Evolutionary conservation across 345 rosid genomes (phyloP).

Genomic region (Citrus trifoliata): DNA sequence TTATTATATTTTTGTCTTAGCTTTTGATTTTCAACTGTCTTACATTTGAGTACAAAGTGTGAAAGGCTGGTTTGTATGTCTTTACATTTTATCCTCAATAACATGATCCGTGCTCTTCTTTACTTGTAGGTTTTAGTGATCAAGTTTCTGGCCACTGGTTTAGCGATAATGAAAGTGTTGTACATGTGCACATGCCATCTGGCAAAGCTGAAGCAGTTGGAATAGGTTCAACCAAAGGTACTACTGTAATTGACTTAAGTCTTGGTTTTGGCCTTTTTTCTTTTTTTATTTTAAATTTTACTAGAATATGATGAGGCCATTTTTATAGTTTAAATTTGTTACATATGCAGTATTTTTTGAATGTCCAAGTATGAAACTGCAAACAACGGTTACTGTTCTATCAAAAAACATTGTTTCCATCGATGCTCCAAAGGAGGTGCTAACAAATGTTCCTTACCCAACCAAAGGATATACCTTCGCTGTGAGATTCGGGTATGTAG

Average conservation of each 20-base stretch:
- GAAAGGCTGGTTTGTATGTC: background rate
- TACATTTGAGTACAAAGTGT: background rate
- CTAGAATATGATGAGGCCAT: constrained; percentile 3
- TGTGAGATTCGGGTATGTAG: constrained; percentile 69
- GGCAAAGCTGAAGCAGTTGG: constrained; percentile 75
- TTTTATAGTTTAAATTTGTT: constrained; percentile 19
- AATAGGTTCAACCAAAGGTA: constrained; percentile 71
- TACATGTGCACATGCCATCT: constrained; percentile 47
- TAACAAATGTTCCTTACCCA: constrained; percentile 76
- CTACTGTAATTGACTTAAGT: constrained; percentile 1
- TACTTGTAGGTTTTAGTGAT: constrained; percentile 47
- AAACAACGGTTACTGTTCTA: constrained; percentile 62
- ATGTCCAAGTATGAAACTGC: constrained; percentile 53
- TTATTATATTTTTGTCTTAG: background rate
- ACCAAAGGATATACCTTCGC: constrained; percentile 65
- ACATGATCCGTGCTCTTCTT: background rate
- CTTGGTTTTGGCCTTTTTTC: background rate
- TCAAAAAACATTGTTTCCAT: constrained; percentile 48
- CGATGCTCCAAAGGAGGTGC: constrained; percentile 70
- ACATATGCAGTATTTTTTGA: constrained; percentile 58
- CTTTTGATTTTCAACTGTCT: background rate
- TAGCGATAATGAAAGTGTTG: constrained; percentile 60
- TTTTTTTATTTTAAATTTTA: background rate
- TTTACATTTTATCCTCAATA: background rate
- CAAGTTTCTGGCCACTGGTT: constrained; percentile 63